Conservation (phyloP, 176 grass and related monocot species). For the Oryza nivara region DNA sequence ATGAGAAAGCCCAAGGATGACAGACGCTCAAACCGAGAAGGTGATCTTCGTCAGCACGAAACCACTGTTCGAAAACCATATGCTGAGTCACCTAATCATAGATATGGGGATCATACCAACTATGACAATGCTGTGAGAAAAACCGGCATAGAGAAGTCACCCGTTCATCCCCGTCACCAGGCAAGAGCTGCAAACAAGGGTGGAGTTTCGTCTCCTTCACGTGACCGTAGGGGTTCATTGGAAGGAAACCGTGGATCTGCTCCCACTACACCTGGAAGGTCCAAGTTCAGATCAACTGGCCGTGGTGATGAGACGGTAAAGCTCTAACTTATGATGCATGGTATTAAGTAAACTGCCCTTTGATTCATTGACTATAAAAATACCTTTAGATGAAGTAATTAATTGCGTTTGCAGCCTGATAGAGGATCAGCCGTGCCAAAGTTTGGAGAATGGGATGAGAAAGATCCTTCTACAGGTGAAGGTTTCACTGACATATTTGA, state of each 20-base stretch:
- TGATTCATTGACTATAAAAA: neutral
- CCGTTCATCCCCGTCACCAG: constrained; percentile 59
- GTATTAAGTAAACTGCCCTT: neutral
- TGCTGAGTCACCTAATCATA: constrained; percentile 51
- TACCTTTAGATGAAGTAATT: constrained; percentile 3
- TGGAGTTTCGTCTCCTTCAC: constrained; percentile 58
- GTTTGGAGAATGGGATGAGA: constrained; percentile 95
- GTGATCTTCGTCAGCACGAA: constrained; percentile 42
- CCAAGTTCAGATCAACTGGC: constrained; percentile 47
- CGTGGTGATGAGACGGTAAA: constrained; percentile 70
- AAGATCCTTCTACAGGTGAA: constrained; percentile 75
- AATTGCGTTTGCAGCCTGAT: constrained; percentile 56
- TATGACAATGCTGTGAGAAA: constrained; percentile 35
- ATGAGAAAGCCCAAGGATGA: constrained; percentile 47
- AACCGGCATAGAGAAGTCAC: constrained; percentile 48
- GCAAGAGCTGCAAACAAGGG: constrained; percentile 59
- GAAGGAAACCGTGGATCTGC: constrained; percentile 51
- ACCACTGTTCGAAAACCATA: constrained; percentile 30
- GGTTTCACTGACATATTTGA: constrained; percentile 88
- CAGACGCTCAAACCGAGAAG: constrained; percentile 50
- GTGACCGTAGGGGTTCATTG: constrained; percentile 52
- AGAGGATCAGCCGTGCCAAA: constrained; percentile 79
- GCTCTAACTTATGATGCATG: neutral
- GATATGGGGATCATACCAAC: constrained; percentile 40
- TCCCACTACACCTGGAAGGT: constrained; percentile 56